Conservation (phyloP, 768 basidiomycete genomes). For the Xerocomellus dryophilus region DNA sequence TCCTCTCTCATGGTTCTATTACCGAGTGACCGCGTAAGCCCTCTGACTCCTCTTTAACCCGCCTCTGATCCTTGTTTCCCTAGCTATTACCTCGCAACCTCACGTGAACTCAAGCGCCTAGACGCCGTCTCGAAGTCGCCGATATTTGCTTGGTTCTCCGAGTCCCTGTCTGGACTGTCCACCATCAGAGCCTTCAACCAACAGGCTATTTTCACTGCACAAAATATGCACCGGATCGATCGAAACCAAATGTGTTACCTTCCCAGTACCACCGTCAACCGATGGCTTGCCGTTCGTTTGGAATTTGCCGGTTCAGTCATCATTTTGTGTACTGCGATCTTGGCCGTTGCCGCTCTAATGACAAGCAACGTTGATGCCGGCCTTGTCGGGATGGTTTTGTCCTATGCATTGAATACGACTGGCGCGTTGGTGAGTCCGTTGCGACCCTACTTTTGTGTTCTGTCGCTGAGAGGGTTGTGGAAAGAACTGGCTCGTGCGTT, state of each 20-base stretch:
- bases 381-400: conserved; percentile 80
- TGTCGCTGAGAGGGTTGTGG: not conserved
- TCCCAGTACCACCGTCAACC: conserved; percentile 69
- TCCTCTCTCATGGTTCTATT: conserved; percentile 78
- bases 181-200: conserved; percentile 83
- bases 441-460: fast-evolving
- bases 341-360: conserved; percentile 68
- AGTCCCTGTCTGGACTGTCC: conserved; percentile 69
- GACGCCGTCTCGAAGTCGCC: conserved; percentile 88
- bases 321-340: conserved; percentile 65
- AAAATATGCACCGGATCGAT: conserved; percentile 74
- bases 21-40: conserved; percentile 71
- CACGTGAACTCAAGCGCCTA: conserved; percentile 82
- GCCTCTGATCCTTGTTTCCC: not conserved
- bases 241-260: conserved; percentile 80
- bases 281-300: conserved; percentile 81
- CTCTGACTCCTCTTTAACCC: not conserved
- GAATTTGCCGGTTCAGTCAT: conserved; percentile 83
- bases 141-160: conserved; percentile 87
- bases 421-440: conserved; percentile 61
- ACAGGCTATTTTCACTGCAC: conserved; percentile 60
- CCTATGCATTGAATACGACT: conserved; percentile 81
- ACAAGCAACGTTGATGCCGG: conserved; percentile 83
- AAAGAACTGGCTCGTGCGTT: conserved; percentile 80
- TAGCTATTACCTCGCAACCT: conserved; percentile 86